Percentiles rank a stretch among this genome's conserved stretches.
Evolutionary conservation across 495 filamentous ascomycete genomes (phyloP).

Genomic region (Tuber magnatum): DNA sequence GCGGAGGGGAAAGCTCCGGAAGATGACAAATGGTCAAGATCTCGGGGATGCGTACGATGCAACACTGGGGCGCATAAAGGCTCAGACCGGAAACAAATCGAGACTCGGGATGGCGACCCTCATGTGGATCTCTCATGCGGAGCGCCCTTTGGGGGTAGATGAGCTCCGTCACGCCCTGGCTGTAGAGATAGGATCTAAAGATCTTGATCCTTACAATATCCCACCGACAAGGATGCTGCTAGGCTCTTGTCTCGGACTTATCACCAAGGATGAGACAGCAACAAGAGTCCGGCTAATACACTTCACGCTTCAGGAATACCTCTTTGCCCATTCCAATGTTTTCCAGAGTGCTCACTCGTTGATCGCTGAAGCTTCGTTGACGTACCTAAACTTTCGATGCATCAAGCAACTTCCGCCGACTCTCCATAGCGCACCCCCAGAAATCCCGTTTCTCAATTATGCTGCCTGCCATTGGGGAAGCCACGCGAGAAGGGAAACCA

Average conservation of each 20-base stretch:
- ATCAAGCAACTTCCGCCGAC: background rate
- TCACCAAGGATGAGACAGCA: slow-evolving; percentile 12
- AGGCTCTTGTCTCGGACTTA: slow-evolving; percentile 16
- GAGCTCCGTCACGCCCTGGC: background rate
- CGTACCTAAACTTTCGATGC: background rate
- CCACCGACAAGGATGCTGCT: slow-evolving; percentile 1
- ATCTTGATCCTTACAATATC: background rate
- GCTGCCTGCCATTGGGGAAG: slow-evolving; percentile 1
- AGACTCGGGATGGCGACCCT: background rate
- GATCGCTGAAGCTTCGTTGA: background rate
- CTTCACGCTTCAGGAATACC: slow-evolving; percentile 27
- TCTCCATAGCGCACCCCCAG: background rate
- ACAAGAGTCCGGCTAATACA: slow-evolving; percentile 19
- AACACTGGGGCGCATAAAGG: background rate
- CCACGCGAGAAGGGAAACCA: background rate
- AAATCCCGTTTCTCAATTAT: background rate
- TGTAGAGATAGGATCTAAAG: background rate
- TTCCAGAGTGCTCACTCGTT: background rate
- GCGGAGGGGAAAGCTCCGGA: background rate
- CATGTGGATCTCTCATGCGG: background rate
- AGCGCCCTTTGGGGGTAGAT: background rate
- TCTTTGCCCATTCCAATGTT: background rate
- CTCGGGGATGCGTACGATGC: background rate
- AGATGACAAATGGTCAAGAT: background rate
- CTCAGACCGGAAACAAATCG: background rate